Evolutionary conservation across 164 flowering plant genomes (phyloP).

Genomic region (Annona squamosa): DNA sequence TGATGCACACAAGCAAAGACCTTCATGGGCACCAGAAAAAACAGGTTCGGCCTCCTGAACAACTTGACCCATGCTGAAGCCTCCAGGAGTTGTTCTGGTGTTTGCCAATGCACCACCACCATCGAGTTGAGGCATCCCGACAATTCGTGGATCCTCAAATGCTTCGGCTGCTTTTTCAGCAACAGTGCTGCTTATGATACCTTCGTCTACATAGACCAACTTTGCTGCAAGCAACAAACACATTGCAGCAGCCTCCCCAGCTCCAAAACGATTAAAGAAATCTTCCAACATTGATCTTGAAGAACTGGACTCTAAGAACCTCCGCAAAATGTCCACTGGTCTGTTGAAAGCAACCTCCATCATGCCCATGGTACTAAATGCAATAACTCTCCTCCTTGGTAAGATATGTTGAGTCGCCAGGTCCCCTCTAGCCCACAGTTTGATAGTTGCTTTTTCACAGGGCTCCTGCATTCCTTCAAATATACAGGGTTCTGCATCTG

Average conservation of each 20-base stretch:
- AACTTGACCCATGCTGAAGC: slow-evolving; percentile 98
- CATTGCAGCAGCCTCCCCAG: slow-evolving; percentile 97
- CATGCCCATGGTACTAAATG: slow-evolving; percentile 96
- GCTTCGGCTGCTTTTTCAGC: slow-evolving; percentile 95
- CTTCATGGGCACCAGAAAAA: slow-evolving; percentile 98
- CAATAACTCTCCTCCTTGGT: slow-evolving; percentile 72
- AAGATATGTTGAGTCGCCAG: slow-evolving; percentile 82
- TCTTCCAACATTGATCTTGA: slow-evolving; percentile 82
- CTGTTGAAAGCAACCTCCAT: slow-evolving; percentile 87
- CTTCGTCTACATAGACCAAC: slow-evolving; percentile 53
- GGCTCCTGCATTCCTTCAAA: slow-evolving; percentile 45
- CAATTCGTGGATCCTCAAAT: slow-evolving; percentile 92
- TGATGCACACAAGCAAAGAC: slow-evolving; percentile 86
- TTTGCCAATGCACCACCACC: slow-evolving; percentile 55
- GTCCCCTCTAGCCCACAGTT: slow-evolving; percentile 92
- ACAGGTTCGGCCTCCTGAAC: slow-evolving; percentile 96
- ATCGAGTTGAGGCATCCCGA: slow-evolving; percentile 94
- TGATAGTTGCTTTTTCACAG: slow-evolving; percentile 53
- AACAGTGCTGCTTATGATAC: slow-evolving; percentile 56
- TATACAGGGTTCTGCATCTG: slow-evolving; percentile 59
- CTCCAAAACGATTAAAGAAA: slow-evolving; percentile 89
- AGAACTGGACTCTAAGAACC: slow-evolving; percentile 69
- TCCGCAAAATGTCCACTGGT: slow-evolving; percentile 83
- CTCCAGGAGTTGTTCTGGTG: slow-evolving; percentile 76
- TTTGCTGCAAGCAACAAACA: slow-evolving; percentile 84